These are phyloP conservation scores for Eleusine coracana DNA, from an alignment of 176 grass and related monocot species.

Conservation along the genomic window DNA sequence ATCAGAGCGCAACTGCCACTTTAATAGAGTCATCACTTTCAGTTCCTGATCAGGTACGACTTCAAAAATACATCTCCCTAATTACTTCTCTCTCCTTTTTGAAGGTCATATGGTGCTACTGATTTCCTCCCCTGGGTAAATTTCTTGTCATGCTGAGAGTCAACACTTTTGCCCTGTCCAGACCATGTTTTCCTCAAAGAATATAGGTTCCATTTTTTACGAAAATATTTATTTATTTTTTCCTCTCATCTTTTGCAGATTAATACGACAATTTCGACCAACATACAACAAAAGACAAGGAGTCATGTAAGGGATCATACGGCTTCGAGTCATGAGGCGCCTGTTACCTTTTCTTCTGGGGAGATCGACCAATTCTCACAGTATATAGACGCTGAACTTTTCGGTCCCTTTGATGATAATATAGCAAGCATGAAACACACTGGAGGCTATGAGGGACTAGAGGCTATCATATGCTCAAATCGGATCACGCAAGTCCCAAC, in stretches of 20 bases:
- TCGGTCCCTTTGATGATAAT: constrained; percentile 18
- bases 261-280: not conserved
- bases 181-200: not conserved
- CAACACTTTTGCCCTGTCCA: constrained; percentile 3
- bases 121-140: constrained; percentile 1
- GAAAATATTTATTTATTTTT: not conserved
- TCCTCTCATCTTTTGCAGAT: constrained; percentile 23
- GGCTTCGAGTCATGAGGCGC: not conserved
- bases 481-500: constrained; percentile 1
- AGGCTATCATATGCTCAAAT: constrained; percentile 17
- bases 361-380: not conserved
- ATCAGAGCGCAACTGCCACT: not conserved
- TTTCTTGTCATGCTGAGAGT: constrained; percentile 19
- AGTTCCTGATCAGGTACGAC: constrained; percentile 45
- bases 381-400: constrained; percentile 29
- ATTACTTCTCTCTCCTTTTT: not conserved
- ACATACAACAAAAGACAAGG: not conserved
- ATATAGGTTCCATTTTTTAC: not conserved
- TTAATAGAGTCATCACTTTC: not conserved
- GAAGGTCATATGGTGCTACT: constrained; percentile 33
- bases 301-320: not conserved
- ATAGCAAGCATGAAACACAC: not conserved
- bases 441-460: constrained; percentile 17
- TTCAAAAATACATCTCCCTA: not conserved
- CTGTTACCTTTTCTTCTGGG: not conserved